These are phyloP conservation scores for Triangularia setosa DNA, from an alignment of 2,329 filamentous ascomycete genomes.

Conservation along the genomic window DNA sequence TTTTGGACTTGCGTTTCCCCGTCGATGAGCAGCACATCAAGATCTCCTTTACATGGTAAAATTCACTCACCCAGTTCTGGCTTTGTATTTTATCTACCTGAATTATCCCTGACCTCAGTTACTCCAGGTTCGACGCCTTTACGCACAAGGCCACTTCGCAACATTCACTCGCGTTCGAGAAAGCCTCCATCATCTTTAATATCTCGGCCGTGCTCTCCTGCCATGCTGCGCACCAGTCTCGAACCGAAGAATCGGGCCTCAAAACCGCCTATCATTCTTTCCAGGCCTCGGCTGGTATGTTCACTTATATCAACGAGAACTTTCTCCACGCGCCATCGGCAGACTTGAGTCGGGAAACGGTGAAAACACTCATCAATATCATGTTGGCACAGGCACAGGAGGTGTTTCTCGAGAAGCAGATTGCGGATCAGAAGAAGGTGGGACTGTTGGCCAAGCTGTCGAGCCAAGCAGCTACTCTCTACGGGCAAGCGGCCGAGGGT, in stretches of 20 bases:
- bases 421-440: constrained; percentile 87
- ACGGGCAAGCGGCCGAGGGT: constrained; percentile 81
- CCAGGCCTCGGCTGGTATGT: constrained; percentile 98
- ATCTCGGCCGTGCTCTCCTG: constrained; percentile 96
- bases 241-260: constrained; percentile 84
- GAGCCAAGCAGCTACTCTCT: constrained; percentile 84
- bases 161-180: constrained; percentile 95
- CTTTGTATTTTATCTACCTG: not conserved
- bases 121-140: constrained; percentile 91
- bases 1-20: constrained; percentile 90
- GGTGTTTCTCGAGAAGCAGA: constrained; percentile 95
- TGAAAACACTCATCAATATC: constrained; percentile 88
- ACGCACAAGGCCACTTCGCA: constrained; percentile 97
- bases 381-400: constrained; percentile 96
- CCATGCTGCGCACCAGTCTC: constrained; percentile 88
- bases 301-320: constrained; percentile 99
- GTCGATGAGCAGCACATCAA: constrained; percentile 99
- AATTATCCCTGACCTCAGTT: constrained; percentile 20
- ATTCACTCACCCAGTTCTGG: not conserved
- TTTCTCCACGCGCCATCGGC: constrained; percentile 95
- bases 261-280: constrained; percentile 98
- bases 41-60: constrained; percentile 94
- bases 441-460: constrained; percentile 89
- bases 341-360: constrained; percentile 91
- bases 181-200: constrained; percentile 99